Evolutionary conservation across 345 rosid genomes (phyloP).

Genomic region (Corymbia maculata): DNA sequence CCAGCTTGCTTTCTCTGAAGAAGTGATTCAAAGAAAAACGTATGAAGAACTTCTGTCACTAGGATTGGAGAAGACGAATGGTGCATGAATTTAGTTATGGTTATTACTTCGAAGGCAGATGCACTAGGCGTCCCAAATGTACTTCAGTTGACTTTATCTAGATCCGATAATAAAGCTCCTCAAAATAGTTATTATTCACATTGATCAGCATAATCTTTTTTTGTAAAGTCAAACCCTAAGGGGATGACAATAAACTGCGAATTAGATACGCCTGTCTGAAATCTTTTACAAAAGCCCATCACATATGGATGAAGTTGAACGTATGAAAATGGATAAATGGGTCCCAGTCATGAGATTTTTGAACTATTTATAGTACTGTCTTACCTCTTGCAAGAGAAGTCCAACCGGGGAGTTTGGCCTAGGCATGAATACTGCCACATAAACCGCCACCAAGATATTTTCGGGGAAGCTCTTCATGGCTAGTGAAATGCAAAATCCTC

Average conservation of each 20-base stretch:
- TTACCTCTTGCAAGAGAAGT: neutral
- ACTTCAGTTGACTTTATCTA: no score
- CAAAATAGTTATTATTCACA: neutral
- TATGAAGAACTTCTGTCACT: no score
- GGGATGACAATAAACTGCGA: no score
- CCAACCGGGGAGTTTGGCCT: neutral
- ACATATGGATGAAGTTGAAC: no score
- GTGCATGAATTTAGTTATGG: no score
- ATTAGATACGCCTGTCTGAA: no score
- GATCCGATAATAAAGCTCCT: neutral
- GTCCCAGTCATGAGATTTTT: no score
- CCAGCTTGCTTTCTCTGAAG: neutral
- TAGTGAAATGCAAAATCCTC: constrained; percentile 31
- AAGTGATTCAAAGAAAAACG: neutral
- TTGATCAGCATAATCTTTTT: neutral
- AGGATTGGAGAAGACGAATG: no score
- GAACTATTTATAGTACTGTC: neutral
- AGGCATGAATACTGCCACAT: constrained; percentile 42
- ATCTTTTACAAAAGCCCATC: no score
- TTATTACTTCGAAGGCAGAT: no score
- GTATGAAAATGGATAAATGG: no score
- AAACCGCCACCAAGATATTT: constrained; percentile 33
- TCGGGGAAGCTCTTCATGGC: constrained; percentile 48
- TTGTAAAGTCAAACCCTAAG: neutral
- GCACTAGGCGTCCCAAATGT: no score